Base-by-base conservation (phyloP, 805 yeast species). In the Metschnikowia kunwiensis region DNA sequence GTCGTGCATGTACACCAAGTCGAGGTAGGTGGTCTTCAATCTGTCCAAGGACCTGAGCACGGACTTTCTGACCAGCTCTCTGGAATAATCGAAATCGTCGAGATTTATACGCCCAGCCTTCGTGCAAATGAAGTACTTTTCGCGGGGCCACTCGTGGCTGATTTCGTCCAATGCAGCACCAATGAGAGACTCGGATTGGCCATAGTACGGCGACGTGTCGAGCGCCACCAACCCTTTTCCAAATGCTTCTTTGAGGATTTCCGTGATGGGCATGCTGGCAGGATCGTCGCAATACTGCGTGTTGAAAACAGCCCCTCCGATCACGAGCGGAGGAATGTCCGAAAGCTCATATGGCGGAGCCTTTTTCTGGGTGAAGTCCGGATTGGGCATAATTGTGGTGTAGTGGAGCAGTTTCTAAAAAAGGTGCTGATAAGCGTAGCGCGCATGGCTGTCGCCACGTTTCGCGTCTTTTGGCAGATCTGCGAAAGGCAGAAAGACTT, bases 191-290 rank as follows among this genome's bases (percentile, higher is more conserved):
- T 89, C 97, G 5, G 95, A 84, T 0, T 86, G 86, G 0, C 97
- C 97, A 55, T 89, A 89, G 61, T 86, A 88, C 3, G 97, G 96
- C 0, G 96, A 85, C 0, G 97, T 87, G 54, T 89, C 97, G 24
- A 89, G 68, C 1, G 95, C 93, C 30, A 70, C 73, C 42, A 86
- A 65, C 0, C 96, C 96, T 17, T 68, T 54, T 14, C 65, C 60
- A 50, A 89, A 80, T 0, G 89, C 93, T 10, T 57, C 50, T 31
- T 63, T 54, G 14, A 89, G 47, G 32, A 89, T 73, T 0, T 75
- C 78, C 8, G 61, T 65, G 8, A 80, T 70, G 1, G 86, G 82
- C 27, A 86, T 47, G 0, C 63, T 51, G 23, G 68, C 65, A 1
- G 95, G 95, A 49, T 84, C 74, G 8, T 70, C 77, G 43, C 82